A percentile compares a stretch with the other conserved stretches of the same genome.
Conservation (phyloP, 108 stramenopile species). For the Pseudonitzschia delicatissima region DNA sequence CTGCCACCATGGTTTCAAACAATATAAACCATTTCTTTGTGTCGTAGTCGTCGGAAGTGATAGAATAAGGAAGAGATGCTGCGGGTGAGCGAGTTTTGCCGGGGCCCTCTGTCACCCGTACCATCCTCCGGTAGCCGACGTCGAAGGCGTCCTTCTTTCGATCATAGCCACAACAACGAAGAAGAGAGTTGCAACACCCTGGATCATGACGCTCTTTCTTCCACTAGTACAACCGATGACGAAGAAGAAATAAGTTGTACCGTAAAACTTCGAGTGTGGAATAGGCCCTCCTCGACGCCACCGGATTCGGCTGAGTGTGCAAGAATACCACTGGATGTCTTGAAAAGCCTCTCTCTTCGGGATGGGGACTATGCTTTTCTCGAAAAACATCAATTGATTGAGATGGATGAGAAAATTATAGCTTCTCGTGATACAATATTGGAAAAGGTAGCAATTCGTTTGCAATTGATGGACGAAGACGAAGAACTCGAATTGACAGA, state of each 20-base stretch:
- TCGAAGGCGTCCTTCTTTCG: neutral
- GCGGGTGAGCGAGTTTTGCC: slow-evolving; percentile 5
- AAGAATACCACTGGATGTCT: neutral
- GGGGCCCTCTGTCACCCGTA: neutral
- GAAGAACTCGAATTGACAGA: neutral
- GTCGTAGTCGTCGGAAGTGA: too few species aligned
- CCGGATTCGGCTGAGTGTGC: neutral
- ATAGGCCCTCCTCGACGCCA: neutral
- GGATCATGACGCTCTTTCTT: neutral
- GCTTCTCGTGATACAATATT: neutral
- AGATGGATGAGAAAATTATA: too few species aligned
- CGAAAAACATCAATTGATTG: too few species aligned
- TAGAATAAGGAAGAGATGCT: neutral
- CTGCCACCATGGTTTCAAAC: too few species aligned
- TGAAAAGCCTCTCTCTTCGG: neutral
- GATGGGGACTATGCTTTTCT: slow-evolving; percentile 2
- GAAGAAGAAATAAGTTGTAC: neutral
- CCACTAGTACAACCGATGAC: neutral
- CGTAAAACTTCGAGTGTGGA: neutral
- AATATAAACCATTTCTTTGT: too few species aligned
- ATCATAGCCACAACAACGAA: neutral
- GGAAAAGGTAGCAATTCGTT: neutral
- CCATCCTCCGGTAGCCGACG: neutral
- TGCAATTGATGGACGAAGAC: neutral
- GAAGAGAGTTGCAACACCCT: neutral